Evolutionary conservation across 139 green algal genomes (phyloP), one percentile per base, ranked within the genome.

Genomic region (Pleodorina starrii): DNA sequence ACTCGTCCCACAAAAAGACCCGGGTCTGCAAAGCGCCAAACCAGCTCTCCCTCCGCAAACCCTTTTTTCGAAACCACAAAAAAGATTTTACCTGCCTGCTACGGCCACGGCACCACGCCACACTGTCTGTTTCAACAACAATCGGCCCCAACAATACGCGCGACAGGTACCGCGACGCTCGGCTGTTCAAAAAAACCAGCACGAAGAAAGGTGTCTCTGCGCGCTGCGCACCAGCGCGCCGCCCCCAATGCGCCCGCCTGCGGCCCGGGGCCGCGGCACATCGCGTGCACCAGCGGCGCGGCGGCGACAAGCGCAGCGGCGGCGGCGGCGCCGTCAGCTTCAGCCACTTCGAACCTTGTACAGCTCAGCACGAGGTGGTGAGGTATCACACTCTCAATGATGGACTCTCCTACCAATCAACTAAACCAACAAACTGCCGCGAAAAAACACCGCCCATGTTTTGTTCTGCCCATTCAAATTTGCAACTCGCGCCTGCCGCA

Each of bases 341-440:
- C 54, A 66, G 54, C 54, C 54, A 66, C n/a, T n/a, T n/a, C n/a
- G 5, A 66, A 66, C 54, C 68, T 32, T 48, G 68, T 76, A 76
- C n/a, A 76, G 38, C 68, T 76, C 68, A 46, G 29, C 68, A 76
- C 32, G n/a, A n/a, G n/a, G n/a, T 76, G 46, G 10, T 76, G 68
- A 75, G 66, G 38, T 76, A 76, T 76, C 68, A 46, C 68, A 76
- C 68, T 76, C 68, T n/a, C 68, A 76, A 76, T n/a, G 19, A 76
- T 43, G 32, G 68, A 76, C 68, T 76, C 68, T 76, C 68, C 68
- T 76, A 76, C 32, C 68, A 76, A 44, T 48, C 5, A 76, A 76
- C 68, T 76, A 38, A n/a, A n/a, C n/a, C n/a, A n/a, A n/a, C 63
- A 76, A 76, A 76, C 68, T 21, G 35, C 63, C 68, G 68, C 68